These are phyloP conservation scores for Penicillium sp. DNA, from an alignment of 2,329 filamentous ascomycete genomes.

Conservation along the genomic window DNA sequence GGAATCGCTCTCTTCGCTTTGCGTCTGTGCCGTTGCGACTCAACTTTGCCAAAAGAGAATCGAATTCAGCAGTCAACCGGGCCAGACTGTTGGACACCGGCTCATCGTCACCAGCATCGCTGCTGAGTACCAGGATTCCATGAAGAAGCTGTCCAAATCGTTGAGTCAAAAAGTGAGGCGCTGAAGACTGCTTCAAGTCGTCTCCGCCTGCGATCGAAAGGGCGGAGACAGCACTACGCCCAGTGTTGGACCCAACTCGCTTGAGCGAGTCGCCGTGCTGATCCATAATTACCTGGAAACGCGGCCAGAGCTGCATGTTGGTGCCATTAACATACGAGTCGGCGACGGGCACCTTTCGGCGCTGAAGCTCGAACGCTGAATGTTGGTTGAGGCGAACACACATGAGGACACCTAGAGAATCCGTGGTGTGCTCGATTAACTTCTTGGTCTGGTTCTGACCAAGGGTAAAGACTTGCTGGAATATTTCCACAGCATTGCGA, in stretches of 20 bases:
- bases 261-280: constrained; percentile 85
- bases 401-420: constrained; percentile 83
- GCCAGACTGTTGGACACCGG: constrained; percentile 79
- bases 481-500: constrained; percentile 81
- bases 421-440: constrained; percentile 73
- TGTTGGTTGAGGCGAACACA: constrained; percentile 92
- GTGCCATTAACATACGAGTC: constrained; percentile 93
- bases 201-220: constrained; percentile 53
- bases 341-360: constrained; percentile 82
- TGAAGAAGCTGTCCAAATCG: constrained; percentile 92
- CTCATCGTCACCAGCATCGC: constrained; percentile 92
- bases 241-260: constrained; percentile 51
- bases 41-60: constrained; percentile 75
- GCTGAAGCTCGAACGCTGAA: constrained; percentile 88
- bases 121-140: constrained; percentile 76
- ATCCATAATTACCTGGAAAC: constrained; percentile 92
- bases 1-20: constrained; percentile 79
- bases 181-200: constrained; percentile 49
- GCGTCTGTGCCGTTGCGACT: constrained; percentile 74
- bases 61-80: constrained; percentile 76
- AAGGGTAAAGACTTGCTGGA: constrained; percentile 83
- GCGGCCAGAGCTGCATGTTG: constrained; percentile 94
- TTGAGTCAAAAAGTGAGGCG: constrained; percentile 89
- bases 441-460: constrained; percentile 74
- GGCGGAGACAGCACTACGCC: constrained; percentile 53